These are phyloP conservation scores for Omphalotus guepiniiformis DNA, from an alignment of 768 basidiomycete genomes.

Conservation along the genomic window DNA sequence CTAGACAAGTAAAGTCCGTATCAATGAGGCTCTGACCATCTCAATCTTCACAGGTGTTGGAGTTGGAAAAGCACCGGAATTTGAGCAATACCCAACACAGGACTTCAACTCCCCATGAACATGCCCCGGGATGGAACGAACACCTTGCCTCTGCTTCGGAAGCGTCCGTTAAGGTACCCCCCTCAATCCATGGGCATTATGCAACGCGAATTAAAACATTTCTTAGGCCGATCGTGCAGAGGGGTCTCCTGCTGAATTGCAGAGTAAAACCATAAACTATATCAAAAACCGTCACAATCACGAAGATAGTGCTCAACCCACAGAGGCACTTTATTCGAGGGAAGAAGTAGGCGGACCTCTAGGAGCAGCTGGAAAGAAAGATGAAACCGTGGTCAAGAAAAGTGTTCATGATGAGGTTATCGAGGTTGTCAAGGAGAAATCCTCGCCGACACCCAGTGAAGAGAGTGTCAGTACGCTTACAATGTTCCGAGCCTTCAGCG, in stretches of 20 bases:
- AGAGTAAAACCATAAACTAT: constrained; percentile 2
- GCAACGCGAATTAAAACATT: not conserved
- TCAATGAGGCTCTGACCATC: not conserved
- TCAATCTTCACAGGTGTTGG: not conserved
- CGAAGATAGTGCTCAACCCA: constrained; percentile 1
- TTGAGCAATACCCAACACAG: constrained; percentile 1
- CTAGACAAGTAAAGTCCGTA: not conserved
- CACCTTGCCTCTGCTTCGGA: constrained; percentile 6
- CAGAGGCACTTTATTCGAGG: constrained; percentile 1
- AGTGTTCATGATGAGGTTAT: no score
- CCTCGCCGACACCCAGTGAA: not conserved
- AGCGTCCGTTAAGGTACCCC: constrained; percentile 6
- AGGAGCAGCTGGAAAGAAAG: not conserved
- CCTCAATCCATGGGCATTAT: not conserved
- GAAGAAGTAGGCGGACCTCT: constrained; percentile 3
- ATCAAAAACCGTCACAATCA: not conserved
- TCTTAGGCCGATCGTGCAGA: constrained; percentile 5
- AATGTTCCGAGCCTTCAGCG: not conserved
- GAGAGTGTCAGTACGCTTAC: not conserved
- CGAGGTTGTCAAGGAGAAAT: not conserved
- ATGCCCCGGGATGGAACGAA: constrained; percentile 8
- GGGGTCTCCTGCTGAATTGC: not conserved
- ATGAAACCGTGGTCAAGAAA: not conserved
- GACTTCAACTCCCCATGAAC: constrained; percentile 7
- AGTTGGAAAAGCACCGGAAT: constrained; percentile 7